phyloP scores from a whole-genome alignment of 2,329 filamentous ascomycete species.

The Myriosclerotinia duriaeana region DNA sequence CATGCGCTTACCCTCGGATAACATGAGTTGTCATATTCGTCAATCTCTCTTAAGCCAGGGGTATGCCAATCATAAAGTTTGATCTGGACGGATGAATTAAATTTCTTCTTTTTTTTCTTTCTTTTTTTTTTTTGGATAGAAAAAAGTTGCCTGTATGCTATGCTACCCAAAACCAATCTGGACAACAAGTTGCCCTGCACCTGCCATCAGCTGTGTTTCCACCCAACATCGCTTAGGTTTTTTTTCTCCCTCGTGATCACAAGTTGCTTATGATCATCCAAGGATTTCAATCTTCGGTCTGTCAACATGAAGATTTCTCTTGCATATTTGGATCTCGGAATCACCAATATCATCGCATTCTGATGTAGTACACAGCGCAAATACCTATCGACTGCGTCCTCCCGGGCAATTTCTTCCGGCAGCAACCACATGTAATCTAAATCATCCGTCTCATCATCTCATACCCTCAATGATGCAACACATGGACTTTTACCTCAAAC shows the following conservation, averaged over 20 bases:
- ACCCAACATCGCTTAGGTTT: too few species aligned
- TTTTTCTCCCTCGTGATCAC: neutral
- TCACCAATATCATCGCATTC: neutral
- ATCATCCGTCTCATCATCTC: neutral
- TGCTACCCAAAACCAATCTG: neutral
- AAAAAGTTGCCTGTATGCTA: neutral
- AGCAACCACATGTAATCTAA: neutral
- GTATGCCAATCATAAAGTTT: neutral
- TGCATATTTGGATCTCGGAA: neutral
- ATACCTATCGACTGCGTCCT: too few species aligned
- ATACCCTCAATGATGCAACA: neutral
- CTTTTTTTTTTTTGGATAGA: too few species aligned
- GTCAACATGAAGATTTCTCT: neutral
- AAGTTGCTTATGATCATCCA: neutral
- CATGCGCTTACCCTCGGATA: neutral
- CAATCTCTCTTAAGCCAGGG: neutral
- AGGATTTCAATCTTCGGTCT: neutral
- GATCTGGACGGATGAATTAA: neutral
- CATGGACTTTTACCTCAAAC: neutral
- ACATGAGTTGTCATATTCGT: neutral
- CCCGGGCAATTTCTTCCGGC: neutral
- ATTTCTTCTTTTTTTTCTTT: neutral
- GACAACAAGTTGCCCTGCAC: neutral
- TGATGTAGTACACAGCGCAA: neutral
- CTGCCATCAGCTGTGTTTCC: neutral